Conservation (phyloP, 2,329 filamentous ascomycete genomes). For the Hymenoscyphus scutula region DNA sequence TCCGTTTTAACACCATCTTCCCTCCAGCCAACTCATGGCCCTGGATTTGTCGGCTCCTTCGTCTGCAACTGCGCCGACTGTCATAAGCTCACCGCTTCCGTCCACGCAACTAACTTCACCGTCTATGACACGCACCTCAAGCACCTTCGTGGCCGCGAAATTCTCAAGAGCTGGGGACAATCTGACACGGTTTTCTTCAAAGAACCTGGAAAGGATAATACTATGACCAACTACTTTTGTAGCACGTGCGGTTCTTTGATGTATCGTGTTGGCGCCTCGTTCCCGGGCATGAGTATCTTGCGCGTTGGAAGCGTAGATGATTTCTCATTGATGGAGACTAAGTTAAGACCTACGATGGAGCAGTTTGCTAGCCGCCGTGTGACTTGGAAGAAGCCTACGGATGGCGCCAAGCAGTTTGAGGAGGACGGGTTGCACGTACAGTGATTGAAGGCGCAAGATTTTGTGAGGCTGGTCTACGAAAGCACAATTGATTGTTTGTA, state of each 20-base stretch:
- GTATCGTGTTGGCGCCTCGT: constrained; percentile 49
- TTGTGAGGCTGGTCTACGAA: too few species aligned
- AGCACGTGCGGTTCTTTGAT: constrained; percentile 57
- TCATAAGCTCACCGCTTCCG: constrained; percentile 60
- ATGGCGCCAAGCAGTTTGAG: constrained; percentile 38
- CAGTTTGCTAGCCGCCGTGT: constrained; percentile 52
- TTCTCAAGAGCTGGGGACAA: constrained; percentile 47
- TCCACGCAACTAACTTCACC: constrained; percentile 59
- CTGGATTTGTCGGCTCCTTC: constrained; percentile 49
- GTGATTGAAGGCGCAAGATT: too few species aligned
- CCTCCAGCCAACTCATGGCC: constrained; percentile 43
- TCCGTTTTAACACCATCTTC: background rate
- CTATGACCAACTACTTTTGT: constrained; percentile 64
- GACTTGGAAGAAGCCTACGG: constrained; percentile 44
- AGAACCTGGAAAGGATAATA: constrained; percentile 46
- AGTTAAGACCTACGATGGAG: constrained; percentile 53
- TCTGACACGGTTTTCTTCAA: too few species aligned
- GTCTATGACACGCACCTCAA: constrained; percentile 45
- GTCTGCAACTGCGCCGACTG: constrained; percentile 62
- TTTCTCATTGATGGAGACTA: constrained; percentile 54
- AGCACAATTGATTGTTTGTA: too few species aligned
- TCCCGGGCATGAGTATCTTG: constrained; percentile 48
- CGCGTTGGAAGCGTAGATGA: constrained; percentile 63
- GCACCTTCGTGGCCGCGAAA: constrained; percentile 51
- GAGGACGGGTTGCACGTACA: background rate